Conservation (phyloP, 2,329 filamentous ascomycete genomes). For the Phaeosphaeriaceae sp. region DNA sequence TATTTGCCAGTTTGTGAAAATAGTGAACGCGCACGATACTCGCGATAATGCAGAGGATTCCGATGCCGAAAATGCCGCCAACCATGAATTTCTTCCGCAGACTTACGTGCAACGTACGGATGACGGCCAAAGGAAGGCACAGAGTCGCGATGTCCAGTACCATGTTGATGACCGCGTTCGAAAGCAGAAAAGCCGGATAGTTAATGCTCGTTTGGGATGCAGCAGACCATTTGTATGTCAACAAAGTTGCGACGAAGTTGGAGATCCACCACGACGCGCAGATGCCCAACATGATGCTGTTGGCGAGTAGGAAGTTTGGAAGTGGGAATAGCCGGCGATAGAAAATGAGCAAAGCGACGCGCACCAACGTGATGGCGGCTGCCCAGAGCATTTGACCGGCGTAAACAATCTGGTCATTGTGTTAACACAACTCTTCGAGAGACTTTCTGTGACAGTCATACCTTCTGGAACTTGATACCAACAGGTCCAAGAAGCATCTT, state of each 20-base stretch:
- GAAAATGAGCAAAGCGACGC: background rate
- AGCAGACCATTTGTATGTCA: conserved; percentile 1
- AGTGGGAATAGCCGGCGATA: background rate
- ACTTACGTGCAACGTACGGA: background rate
- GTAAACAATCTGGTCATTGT: background rate
- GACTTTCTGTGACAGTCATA: background rate
- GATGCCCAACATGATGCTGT: background rate
- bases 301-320: background rate
- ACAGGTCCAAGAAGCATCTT: background rate
- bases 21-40: background rate
- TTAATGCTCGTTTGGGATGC: background rate
- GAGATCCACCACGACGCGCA: background rate
- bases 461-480: background rate
- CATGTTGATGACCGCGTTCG: conserved; percentile 1
- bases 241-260: background rate
- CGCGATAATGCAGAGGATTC: conserved; percentile 1
- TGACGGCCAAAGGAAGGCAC: background rate
- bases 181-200: background rate
- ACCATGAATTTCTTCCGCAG: background rate
- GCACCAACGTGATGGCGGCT: conserved; percentile 1
- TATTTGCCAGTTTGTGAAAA: background rate
- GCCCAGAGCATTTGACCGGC: conserved; percentile 2
- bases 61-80: background rate
- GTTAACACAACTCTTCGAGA: background rate
- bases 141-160: background rate